Evolutionary conservation across 176 grass and related monocot genomes (phyloP).

Genomic region (Carex myosuroides): DNA sequence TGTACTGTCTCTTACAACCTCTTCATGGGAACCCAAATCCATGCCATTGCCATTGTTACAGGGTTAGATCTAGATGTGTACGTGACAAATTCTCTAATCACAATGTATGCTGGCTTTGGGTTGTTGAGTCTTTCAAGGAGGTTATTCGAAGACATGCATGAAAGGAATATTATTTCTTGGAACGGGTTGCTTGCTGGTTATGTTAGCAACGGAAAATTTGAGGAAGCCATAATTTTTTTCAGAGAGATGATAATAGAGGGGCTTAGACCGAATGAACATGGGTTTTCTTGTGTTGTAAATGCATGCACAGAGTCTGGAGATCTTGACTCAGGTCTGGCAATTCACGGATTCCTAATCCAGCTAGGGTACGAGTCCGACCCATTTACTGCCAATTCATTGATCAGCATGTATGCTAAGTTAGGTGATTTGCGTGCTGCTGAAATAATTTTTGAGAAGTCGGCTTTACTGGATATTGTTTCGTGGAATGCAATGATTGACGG

Average conservation of each 20-base stretch:
- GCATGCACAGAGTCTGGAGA: slow-evolving; percentile 56
- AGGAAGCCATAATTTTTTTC: slow-evolving; percentile 46
- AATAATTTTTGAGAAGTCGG: slow-evolving; percentile 42
- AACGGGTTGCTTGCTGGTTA: slow-evolving; percentile 58
- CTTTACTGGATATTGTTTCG: slow-evolving; percentile 46
- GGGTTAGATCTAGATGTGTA: slow-evolving; percentile 45
- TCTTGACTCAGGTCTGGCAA: slow-evolving; percentile 32
- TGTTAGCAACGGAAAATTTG: slow-evolving; percentile 56
- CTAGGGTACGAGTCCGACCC: slow-evolving; percentile 42
- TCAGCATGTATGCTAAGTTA: slow-evolving; percentile 74
- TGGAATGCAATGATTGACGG: slow-evolving; percentile 84
- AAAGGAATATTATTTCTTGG: slow-evolving; percentile 58
- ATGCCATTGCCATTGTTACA: slow-evolving; percentile 39
- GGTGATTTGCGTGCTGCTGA: slow-evolving; percentile 37
- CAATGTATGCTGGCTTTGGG: slow-evolving; percentile 62
- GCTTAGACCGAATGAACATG: slow-evolving; percentile 52
- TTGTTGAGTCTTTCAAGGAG: slow-evolving; percentile 39
- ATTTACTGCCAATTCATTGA: slow-evolving; percentile 62
- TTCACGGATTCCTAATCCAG: slow-evolving; percentile 50
- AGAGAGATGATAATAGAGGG: slow-evolving; percentile 45
- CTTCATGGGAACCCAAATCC: slow-evolving; percentile 49
- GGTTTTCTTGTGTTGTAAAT: slow-evolving; percentile 65
- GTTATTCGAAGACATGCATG: slow-evolving; percentile 42
- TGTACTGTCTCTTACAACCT: slow-evolving; percentile 22
- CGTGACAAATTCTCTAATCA: slow-evolving; percentile 61